phyloP scores from a whole-genome alignment of 495 filamentous ascomycete species.

The Lindgomyces ingoldianus region DNA sequence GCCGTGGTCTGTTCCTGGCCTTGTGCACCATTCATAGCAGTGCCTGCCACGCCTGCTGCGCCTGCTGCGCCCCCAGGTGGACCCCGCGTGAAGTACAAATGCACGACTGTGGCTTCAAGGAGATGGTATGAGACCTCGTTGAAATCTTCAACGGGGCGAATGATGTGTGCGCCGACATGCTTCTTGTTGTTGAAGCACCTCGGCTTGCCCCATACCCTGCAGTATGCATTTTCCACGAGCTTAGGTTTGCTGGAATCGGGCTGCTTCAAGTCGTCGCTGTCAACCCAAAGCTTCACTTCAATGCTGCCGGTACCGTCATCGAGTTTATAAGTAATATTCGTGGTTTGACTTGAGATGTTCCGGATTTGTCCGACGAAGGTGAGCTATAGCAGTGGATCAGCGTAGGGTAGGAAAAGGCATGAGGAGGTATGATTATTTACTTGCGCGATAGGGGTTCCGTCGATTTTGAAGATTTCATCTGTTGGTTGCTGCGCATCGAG shows the following conservation, averaged over 20 bases:
- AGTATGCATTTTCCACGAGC: slow-evolving; percentile 69
- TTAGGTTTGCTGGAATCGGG: slow-evolving; percentile 48
- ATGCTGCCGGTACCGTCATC: slow-evolving; percentile 93
- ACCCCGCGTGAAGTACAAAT: slow-evolving; percentile 83
- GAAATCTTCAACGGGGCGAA: slow-evolving; percentile 75
- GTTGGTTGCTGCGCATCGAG: slow-evolving; percentile 75
- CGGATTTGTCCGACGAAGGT: slow-evolving; percentile 89
- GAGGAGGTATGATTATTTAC: slow-evolving; percentile 39
- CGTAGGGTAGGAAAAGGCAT: not conserved
- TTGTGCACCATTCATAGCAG: slow-evolving; percentile 26
- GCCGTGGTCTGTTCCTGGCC: slow-evolving; percentile 45
- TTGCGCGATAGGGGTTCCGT: slow-evolving; percentile 64
- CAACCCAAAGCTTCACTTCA: slow-evolving; percentile 92
- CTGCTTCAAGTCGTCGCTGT: slow-evolving; percentile 51
- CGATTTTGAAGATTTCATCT: slow-evolving; percentile 75
- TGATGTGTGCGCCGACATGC: slow-evolving; percentile 76
- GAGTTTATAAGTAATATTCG: slow-evolving; percentile 86
- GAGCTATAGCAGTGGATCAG: slow-evolving; percentile 52
- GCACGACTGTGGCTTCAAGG: slow-evolving; percentile 82
- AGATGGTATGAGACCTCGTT: slow-evolving; percentile 91
- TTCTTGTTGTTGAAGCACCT: slow-evolving; percentile 76
- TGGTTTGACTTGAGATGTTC: slow-evolving; percentile 79
- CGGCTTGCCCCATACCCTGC: slow-evolving; percentile 76
- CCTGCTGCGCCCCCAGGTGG: slow-evolving; percentile 51
- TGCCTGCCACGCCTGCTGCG: slow-evolving; percentile 17